Conservation (phyloP, 148 eudicot genomes). For the Camellia japonica region DNA sequence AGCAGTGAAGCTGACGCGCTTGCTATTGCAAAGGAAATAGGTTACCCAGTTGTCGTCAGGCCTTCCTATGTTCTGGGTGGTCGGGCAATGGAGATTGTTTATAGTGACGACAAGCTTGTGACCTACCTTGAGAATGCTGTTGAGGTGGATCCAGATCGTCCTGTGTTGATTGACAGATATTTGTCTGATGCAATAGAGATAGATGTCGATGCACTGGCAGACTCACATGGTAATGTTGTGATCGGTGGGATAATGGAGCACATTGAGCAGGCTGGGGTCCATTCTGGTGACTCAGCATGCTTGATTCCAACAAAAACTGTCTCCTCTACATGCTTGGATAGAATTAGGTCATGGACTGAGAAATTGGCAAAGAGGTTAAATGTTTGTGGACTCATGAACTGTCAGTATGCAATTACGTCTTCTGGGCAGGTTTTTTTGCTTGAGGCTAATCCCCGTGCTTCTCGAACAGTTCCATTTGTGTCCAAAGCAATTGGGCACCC, state of each 20-base stretch:
- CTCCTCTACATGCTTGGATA: conserved; percentile 58
- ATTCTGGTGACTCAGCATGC: conserved; percentile 98
- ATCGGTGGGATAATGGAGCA: conserved; percentile 99
- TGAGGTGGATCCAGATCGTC: conserved; percentile 90
- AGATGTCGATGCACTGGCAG: conserved; percentile 86
- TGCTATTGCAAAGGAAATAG: conserved; percentile 80
- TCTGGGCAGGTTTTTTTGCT: conserved; percentile 85
- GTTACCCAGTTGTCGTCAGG: conserved; percentile 95
- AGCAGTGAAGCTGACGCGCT: conserved; percentile 84
- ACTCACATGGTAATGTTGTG: conserved; percentile 78
- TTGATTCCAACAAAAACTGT: conserved; percentile 78
- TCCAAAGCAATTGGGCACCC: conserved; percentile 98
- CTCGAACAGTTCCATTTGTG: conserved; percentile 90
- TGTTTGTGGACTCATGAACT: conserved; percentile 94
- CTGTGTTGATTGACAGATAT: conserved; percentile 81
- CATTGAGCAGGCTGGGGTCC: conserved; percentile 98
- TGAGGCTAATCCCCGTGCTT: conserved; percentile 98
- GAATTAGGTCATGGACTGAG: conserved; percentile 84
- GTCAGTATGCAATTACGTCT: conserved; percentile 88
- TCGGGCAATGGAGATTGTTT: conserved; percentile 96
- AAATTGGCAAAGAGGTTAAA: conserved; percentile 80
- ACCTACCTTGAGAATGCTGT: conserved; percentile 83
- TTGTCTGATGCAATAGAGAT: conserved; percentile 88
- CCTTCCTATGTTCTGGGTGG: conserved; percentile 98
- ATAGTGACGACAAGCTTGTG: conserved; percentile 76